Percentiles rank a stretch among this genome's conserved stretches.
Conservation (phyloP, 2,329 filamentous ascomycete genomes). For the Orbilia brochopaga region DNA sequence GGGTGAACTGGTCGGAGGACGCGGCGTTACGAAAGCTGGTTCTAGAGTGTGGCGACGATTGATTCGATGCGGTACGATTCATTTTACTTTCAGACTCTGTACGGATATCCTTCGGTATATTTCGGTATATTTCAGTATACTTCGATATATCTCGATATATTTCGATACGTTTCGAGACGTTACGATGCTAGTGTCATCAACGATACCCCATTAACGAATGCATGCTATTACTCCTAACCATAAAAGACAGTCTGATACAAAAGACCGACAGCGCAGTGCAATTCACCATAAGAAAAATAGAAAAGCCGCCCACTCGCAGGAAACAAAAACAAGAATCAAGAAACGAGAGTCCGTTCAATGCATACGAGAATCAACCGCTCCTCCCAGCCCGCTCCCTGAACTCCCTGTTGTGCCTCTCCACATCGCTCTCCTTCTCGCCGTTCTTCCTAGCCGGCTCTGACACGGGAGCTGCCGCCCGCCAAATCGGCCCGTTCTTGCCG, state of each 20-base stretch:
- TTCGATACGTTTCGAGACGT: neutral
- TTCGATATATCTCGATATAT: too few species aligned
- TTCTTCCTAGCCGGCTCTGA: slow-evolving; percentile 1
- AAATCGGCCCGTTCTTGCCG: slow-evolving; percentile 4
- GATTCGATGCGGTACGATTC: neutral
- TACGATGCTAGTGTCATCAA: neutral
- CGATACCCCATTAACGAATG: slow-evolving; percentile 1
- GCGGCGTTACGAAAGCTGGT: slow-evolving; percentile 72
- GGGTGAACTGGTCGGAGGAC: slow-evolving; percentile 79
- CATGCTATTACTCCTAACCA: neutral
- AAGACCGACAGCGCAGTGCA: neutral
- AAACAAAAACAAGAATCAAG: slow-evolving; percentile 4
- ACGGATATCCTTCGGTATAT: too few species aligned
- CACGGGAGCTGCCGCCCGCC: neutral
- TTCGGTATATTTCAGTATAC: too few species aligned
- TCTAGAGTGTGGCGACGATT: slow-evolving; percentile 61
- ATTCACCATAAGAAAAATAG: neutral
- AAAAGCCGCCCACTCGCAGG: neutral
- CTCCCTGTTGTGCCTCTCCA: slow-evolving; percentile 40
- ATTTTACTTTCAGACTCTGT: too few species aligned
- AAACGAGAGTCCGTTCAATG: neutral
- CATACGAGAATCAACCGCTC: slow-evolving; percentile 2
- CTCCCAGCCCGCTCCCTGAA: slow-evolving; percentile 36
- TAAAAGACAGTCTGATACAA: neutral
- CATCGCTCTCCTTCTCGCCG: slow-evolving; percentile 20